Evolutionary conservation across 1,284 basidiomycete genomes (phyloP).

Genomic region (Malassezia caprae): DNA sequence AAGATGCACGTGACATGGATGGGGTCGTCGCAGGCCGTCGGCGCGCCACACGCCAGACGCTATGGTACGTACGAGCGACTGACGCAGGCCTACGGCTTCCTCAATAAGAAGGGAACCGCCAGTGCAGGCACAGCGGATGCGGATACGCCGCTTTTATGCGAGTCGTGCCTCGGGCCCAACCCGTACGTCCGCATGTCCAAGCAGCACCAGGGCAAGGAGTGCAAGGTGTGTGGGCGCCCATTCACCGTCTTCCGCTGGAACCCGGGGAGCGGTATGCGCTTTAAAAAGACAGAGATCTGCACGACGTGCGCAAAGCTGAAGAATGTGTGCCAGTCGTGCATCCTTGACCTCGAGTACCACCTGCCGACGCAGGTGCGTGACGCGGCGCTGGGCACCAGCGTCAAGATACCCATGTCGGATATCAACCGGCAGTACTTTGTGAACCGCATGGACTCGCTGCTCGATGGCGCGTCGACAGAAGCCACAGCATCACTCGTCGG

Average conservation of each 20-base stretch:
- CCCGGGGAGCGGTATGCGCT: slow-evolving; percentile 78
- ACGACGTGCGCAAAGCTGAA: slow-evolving; percentile 98
- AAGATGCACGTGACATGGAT: neutral
- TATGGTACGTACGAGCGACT: neutral
- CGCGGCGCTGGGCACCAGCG: slow-evolving; percentile 76
- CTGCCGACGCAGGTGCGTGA: slow-evolving; percentile 94
- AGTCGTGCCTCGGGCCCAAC: slow-evolving; percentile 51
- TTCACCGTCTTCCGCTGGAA: slow-evolving; percentile 99
- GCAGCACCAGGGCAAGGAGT: slow-evolving; percentile 87
- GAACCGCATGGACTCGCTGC: slow-evolving; percentile 60
- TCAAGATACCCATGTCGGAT: slow-evolving; percentile 82
- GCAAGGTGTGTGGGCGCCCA: slow-evolving; percentile 74
- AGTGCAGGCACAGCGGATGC: slow-evolving; percentile 76
- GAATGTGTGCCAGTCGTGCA: slow-evolving; percentile 96
- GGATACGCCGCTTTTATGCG: slow-evolving; percentile 69
- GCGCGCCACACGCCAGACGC: neutral
- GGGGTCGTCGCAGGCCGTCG: neutral
- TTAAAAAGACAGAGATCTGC: slow-evolving; percentile 96
- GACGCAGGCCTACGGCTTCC: slow-evolving; percentile 24
- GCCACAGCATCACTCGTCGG: slow-evolving; percentile 23
- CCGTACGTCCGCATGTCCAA: slow-evolving; percentile 60
- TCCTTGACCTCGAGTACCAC: slow-evolving; percentile 85
- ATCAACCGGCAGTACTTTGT: slow-evolving; percentile 89
- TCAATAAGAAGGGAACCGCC: slow-evolving; percentile 26
- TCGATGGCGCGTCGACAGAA: slow-evolving; percentile 42